Percentiles rank a stretch among this genome's conserved stretches.
Evolutionary conservation across 2,329 filamentous ascomycete genomes (phyloP).

Genomic region (Mycosphaerella sp.): DNA sequence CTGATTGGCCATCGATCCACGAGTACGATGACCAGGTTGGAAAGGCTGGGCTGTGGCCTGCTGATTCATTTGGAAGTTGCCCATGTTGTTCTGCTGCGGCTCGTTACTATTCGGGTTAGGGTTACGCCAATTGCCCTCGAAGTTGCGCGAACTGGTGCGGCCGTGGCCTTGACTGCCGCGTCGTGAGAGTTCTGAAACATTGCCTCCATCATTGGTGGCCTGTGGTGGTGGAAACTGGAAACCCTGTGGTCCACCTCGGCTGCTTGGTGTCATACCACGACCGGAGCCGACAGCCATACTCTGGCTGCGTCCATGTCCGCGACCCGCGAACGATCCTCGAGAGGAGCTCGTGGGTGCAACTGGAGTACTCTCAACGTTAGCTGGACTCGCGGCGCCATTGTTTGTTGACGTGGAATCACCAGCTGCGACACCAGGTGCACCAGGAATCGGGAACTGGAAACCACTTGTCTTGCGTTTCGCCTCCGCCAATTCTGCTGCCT

Average conservation of each 20-base stretch:
- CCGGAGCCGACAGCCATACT: conserved; percentile 74
- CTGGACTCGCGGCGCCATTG: conserved; percentile 53
- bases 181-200: conserved; percentile 60
- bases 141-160: conserved; percentile 81
- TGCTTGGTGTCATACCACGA: conserved; percentile 55
- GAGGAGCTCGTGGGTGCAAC: conserved; percentile 25
- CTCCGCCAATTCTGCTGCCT: conserved; percentile 92
- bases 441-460: conserved; percentile 87
- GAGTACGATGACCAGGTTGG: conserved; percentile 84
- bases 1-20: conserved; percentile 72
- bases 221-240: conserved; percentile 58
- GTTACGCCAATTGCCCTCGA: conserved; percentile 96
- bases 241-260: conserved; percentile 59
- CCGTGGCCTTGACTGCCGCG: conserved; percentile 74
- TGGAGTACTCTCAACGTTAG: conserved; percentile 35
- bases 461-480: conserved; percentile 91
- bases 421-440: conserved; percentile 52
- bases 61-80: conserved; percentile 64
- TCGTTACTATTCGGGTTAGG: conserved; percentile 50
- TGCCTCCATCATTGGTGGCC: conserved; percentile 48
- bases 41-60: conserved; percentile 66
- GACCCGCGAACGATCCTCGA: conserved; percentile 36
- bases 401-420: conserved; percentile 43
- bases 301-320: conserved; percentile 66
- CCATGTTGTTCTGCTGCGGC: conserved; percentile 46